Conservation (phyloP, 148 eudicot species). For the Fagopyrum esculentum region DNA sequence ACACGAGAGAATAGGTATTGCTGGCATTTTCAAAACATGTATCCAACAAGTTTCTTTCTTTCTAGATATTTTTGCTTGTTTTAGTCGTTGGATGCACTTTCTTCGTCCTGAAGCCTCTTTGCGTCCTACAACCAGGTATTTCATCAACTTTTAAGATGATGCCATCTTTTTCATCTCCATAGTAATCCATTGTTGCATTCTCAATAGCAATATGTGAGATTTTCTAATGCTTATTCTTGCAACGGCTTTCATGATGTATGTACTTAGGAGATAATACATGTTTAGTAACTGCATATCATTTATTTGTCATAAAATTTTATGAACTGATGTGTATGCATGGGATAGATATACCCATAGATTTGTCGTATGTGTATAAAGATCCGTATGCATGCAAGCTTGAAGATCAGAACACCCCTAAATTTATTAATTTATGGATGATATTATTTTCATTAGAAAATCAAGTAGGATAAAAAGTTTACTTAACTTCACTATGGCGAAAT, state of each 20-base stretch:
- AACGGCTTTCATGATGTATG: neutral
- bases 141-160: neutral
- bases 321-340: neutral
- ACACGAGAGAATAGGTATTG: neutral
- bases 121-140: slow-evolving; percentile 51
- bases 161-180: neutral
- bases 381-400: neutral
- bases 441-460: neutral
- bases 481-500: neutral
- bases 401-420: neutral
- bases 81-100: slow-evolving; percentile 45
- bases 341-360: no score
- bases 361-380: no score
- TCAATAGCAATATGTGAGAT: neutral
- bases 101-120: slow-evolving; percentile 67
- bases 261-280: neutral
- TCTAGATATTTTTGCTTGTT: slow-evolving; percentile 46
- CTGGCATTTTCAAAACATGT: neutral
- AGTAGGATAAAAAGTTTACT: neutral
- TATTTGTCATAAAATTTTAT: neutral
- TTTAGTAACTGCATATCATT: neutral
- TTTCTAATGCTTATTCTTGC: neutral
- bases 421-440: neutral
- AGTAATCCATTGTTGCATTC: neutral
- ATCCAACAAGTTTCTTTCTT: neutral